Evolutionary conservation across 495 filamentous ascomycete species (phyloP).

Genomic region (Trichoderma virens): DNA sequence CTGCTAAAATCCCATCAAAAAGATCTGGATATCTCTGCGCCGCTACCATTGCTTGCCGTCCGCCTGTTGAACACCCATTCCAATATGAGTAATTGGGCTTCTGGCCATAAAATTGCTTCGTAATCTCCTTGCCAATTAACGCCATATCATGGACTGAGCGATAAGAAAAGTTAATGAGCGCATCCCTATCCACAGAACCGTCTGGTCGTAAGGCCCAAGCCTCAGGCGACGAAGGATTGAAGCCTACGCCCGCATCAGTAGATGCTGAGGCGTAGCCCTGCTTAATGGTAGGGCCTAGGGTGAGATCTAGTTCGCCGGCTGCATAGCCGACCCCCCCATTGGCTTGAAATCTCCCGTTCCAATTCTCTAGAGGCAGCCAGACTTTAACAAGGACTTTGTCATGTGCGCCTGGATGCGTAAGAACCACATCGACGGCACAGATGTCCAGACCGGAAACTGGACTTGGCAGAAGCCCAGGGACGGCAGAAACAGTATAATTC

Average conservation of each 20-base stretch:
- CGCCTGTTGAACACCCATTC: conserved; percentile 41
- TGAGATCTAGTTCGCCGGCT: conserved; percentile 13
- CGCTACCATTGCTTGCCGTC: conserved; percentile 36
- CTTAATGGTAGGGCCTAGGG: conserved; percentile 10
- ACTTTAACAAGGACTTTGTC: conserved; percentile 41
- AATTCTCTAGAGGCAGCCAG: conserved; percentile 47
- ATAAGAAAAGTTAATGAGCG: conserved; percentile 28
- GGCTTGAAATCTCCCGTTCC: conserved; percentile 46
- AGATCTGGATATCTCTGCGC: conserved; percentile 37
- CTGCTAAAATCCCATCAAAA: conserved; percentile 53
- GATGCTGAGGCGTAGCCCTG: conserved; percentile 18
- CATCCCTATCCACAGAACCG: neutral
- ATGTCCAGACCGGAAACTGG: conserved; percentile 1
- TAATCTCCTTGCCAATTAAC: conserved; percentile 15
- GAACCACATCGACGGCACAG: conserved; percentile 30
- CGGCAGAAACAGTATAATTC: no score
- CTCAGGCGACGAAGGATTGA: no score
- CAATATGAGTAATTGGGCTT: conserved; percentile 34
- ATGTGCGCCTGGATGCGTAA: conserved; percentile 33
- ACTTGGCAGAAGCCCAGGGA: no score
- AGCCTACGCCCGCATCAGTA: conserved; percentile 24
- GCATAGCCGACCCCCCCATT: conserved; percentile 48
- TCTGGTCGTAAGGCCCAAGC: neutral
- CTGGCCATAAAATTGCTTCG: conserved; percentile 15
- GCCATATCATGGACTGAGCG: conserved; percentile 22